Conservation (phyloP, 306 rosid genomes). For the Trifolium fragiferum region DNA sequence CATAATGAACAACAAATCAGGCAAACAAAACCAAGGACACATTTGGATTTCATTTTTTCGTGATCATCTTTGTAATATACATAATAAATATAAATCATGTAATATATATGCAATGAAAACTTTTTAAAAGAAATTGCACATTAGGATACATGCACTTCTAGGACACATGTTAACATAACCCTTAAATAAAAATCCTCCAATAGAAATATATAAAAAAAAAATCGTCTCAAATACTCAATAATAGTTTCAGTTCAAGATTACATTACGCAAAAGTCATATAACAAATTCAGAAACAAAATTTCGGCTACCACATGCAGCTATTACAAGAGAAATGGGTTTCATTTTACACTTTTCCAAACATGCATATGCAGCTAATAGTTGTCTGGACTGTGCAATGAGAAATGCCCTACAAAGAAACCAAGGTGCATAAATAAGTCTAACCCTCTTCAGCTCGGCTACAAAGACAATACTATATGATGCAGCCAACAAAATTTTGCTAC, state of each 20-base stretch:
- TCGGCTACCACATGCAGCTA: conserved; percentile 35
- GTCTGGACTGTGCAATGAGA: conserved; percentile 39
- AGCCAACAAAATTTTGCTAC: conserved; percentile 41
- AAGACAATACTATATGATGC: conserved; percentile 35
- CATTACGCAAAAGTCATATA: background rate
- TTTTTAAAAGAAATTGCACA: too few species aligned
- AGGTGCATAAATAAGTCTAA: conserved; percentile 25
- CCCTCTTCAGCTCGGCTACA: conserved; percentile 35
- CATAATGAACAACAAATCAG: too few species aligned
- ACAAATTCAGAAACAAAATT: conserved; percentile 45
- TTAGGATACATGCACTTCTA: too few species aligned
- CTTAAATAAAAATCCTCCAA: too few species aligned
- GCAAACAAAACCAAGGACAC: too few species aligned
- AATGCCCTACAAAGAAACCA: conserved; percentile 22
- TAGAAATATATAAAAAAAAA: too few species aligned
- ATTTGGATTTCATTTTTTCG: too few species aligned
- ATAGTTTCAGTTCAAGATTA: background rate
- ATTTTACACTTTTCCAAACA: conserved; percentile 12
- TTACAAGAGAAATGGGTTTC: conserved; percentile 28
- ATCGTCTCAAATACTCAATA: too few species aligned
- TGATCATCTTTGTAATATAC: too few species aligned
- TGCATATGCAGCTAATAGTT: background rate
- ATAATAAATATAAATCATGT: too few species aligned
- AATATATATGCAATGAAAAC: too few species aligned
- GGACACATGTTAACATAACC: too few species aligned